Conservation (phyloP, 2,329 filamentous ascomycete species). For the Diaporthe citrichinensis region DNA sequence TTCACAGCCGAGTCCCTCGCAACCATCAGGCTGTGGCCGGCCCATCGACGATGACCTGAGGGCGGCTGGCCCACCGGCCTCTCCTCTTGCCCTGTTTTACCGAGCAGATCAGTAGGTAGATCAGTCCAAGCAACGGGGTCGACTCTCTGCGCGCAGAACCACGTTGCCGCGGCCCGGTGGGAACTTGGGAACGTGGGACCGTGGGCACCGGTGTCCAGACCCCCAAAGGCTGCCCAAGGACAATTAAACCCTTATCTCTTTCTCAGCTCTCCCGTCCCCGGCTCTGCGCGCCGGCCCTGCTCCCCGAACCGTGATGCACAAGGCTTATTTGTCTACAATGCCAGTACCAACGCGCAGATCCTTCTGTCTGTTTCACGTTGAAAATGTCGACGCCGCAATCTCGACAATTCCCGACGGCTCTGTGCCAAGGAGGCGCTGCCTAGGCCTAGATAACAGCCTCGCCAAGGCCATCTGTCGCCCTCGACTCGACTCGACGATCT, state of each 20-base stretch:
- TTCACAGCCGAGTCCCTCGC: slow-evolving; percentile 31
- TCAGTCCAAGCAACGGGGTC: slow-evolving; percentile 7
- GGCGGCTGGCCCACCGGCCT: neutral
- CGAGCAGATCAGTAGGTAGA: slow-evolving; percentile 30
- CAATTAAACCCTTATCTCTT: slow-evolving; percentile 31
- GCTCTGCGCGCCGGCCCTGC: neutral
- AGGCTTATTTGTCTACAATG: slow-evolving; percentile 9
- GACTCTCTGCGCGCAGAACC: neutral
- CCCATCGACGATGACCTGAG: slow-evolving; percentile 8
- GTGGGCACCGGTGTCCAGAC: slow-evolving; percentile 10
- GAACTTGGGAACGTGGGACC: slow-evolving; percentile 2
- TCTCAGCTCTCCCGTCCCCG: slow-evolving; percentile 18
- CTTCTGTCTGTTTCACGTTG: slow-evolving; percentile 19
- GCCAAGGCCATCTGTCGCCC: neutral
- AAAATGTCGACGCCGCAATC: slow-evolving; percentile 7
- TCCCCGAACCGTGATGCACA: slow-evolving; percentile 9
- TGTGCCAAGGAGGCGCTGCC: slow-evolving; percentile 15
- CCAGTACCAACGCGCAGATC: slow-evolving; percentile 18
- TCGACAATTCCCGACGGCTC: slow-evolving; percentile 18
- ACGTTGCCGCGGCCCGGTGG: slow-evolving; percentile 23
- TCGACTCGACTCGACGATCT: slow-evolving; percentile 4
- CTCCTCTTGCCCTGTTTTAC: slow-evolving; percentile 31
- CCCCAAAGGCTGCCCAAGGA: slow-evolving; percentile 4
- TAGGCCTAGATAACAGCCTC: slow-evolving; percentile 11
- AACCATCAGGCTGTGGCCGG: neutral